Base-by-base conservation (phyloP, 164 flowering plant genomes). In the Magnolia officinalis region DNA sequence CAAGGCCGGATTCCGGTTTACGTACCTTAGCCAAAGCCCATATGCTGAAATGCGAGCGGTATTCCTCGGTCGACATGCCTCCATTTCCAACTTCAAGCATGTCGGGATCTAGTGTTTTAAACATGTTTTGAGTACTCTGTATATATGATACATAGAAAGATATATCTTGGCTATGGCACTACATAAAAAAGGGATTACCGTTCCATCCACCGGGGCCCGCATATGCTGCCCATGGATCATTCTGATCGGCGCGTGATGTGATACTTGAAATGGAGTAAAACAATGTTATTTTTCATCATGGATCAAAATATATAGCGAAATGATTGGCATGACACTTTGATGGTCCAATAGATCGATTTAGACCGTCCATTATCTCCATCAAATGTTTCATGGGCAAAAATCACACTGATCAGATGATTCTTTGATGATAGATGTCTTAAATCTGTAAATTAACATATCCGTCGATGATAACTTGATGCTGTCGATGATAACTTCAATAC, bases 41-140 rank as follows among this genome's bases (percentile, higher is more conserved):
- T 70, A 94, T 92, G 88, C 97, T 94, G 80, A 92, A 91, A 80
- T 94, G 97, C 2, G 90, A 85, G 16, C 94, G 87, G 55, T 93
- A 93, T 76, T 93, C 98, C 66, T 88, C 91, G 6, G 76, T 79
- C 0, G 88, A 87, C 97, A 94, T 90, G 67, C 94, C 94, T 50
- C 98, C 94, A 76, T 94, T 94, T 72, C 98, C 98, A 51, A 94
- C 94, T 83, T 94, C 98, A 50, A 94, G 90, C 97, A 93, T 92
- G 82, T 92, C 94, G 23, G 96, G 97, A 86, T 92, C 96, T 93
- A 2, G 31, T n/a, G 10, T 14, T 67, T 67, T 24, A 16, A 24
- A 67, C 45, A 67, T 13, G 24, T 67, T 7, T 29, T 24, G 68
- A 13, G 6, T 11, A 14, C 11, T 4, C 26, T 1, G 4, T 37